Conservation (phyloP, 1,284 basidiomycete species). For the Ustilago hordei region DNA sequence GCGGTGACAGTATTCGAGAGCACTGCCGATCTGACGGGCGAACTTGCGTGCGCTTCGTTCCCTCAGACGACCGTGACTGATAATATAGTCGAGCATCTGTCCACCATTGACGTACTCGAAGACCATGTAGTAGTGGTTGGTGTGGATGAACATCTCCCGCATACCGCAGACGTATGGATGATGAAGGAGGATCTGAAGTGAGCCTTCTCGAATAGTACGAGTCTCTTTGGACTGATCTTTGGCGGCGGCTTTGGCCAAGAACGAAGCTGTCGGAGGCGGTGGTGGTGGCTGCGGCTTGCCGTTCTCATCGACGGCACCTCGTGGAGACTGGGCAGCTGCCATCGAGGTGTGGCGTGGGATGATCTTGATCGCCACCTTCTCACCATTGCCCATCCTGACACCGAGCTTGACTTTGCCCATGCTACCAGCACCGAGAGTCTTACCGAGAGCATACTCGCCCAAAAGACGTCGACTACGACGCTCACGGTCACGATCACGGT, state of each 20-base stretch:
- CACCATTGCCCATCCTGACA: conserved; percentile 86
- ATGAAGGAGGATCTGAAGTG: conserved; percentile 89
- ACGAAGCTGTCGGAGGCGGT: conserved; percentile 52
- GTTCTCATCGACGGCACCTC: conserved; percentile 68
- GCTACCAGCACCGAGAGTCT: conserved; percentile 95
- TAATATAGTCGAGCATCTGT: conserved; percentile 99
- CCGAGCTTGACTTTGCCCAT: conserved; percentile 99
- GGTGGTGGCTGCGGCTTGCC: conserved; percentile 66
- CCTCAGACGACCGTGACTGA: conserved; percentile 93
- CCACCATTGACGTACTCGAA: conserved; percentile 98
- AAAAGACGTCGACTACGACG: conserved; percentile 71
- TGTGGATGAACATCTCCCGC: conserved; percentile 82
- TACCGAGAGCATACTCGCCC: conserved; percentile 94
- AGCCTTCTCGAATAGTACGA: conserved; percentile 93
- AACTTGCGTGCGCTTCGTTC: conserved; percentile 97
- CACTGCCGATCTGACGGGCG: conserved; percentile 93
- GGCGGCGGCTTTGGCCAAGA: conserved; percentile 64
- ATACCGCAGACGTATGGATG: conserved; percentile 99
- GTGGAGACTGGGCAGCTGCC: conserved; percentile 70
- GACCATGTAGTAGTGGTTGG: conserved; percentile 95
- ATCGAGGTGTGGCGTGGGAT: conserved; percentile 82
- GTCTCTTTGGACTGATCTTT: conserved; percentile 97
- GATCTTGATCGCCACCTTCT: conserved; percentile 99
- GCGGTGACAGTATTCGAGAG: conserved; percentile 94
- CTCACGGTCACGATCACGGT: conserved; percentile 52